Percentiles rank a stretch among this genome's conserved stretches.
Conservation (phyloP, 2,329 filamentous ascomycete species). For the Verticillium alfalfae region DNA sequence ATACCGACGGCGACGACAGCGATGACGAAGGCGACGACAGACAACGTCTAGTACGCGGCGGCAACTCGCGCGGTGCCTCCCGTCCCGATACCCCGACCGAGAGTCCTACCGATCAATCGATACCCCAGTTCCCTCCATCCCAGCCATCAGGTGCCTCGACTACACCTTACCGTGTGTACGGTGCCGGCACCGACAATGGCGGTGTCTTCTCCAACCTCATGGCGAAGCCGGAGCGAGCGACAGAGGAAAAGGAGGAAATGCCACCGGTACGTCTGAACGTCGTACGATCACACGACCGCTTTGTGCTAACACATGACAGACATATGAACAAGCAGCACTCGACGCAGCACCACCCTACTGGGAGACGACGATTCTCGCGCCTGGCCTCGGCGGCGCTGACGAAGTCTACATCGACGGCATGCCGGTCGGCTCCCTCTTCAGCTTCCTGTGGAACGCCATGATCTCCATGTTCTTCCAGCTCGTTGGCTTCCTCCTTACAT, state of each 20-base stretch:
- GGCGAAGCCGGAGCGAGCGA: conserved; percentile 78
- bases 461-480: conserved; percentile 97
- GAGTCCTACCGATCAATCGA: conserved; percentile 11
- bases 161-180: conserved; percentile 53
- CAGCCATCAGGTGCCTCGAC: conserved; percentile 15
- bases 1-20: conserved; percentile 71
- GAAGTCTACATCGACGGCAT: conserved; percentile 97
- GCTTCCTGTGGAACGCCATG: conserved; percentile 88
- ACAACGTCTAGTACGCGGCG: conserved; percentile 76
- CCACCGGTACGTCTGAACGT: conserved; percentile 67
- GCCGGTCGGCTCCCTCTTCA: conserved; percentile 82
- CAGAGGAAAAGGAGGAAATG: conserved; percentile 78
- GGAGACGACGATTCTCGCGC: conserved; percentile 96
- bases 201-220: conserved; percentile 95
- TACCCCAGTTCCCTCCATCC: conserved; percentile 14
- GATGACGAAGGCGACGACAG: conserved; percentile 75
- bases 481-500: conserved; percentile 95
- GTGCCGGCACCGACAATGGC: conserved; percentile 75
- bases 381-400: conserved; percentile 81
- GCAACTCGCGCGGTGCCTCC: conserved; percentile 21
- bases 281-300: neutral
- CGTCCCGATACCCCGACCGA: conserved; percentile 9
- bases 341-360: conserved; percentile 96
- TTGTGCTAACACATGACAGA: conserved; percentile 44
- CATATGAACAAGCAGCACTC: conserved; percentile 96